phyloP scores from a whole-genome alignment of 2,329 filamentous ascomycete genomes.

The Ampelomyces quisqualis region DNA sequence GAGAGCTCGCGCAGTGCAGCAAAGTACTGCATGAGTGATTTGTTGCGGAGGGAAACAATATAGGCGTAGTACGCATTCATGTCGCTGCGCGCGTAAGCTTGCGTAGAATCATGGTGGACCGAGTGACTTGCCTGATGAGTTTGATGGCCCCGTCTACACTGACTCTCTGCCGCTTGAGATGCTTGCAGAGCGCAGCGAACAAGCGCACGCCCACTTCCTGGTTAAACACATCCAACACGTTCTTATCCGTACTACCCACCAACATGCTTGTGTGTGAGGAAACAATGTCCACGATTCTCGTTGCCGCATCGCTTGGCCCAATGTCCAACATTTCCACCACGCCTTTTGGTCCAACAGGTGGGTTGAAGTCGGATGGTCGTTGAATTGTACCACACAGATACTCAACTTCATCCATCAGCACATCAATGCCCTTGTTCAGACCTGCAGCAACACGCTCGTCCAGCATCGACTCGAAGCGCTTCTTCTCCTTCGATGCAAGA shows the following conservation, averaged over 20 bases:
- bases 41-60: conserved; percentile 77
- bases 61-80: conserved; percentile 93
- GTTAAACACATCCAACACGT: conserved; percentile 97
- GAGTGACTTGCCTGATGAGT: conserved; percentile 65
- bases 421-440: conserved; percentile 95
- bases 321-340: conserved; percentile 53
- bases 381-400: conserved; percentile 91
- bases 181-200: conserved; percentile 91
- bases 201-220: conserved; percentile 92
- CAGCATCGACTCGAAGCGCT: conserved; percentile 97
- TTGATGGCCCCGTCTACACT: conserved; percentile 86
- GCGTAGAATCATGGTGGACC: neutral
- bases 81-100: conserved; percentile 58
- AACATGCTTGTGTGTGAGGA: conserved; percentile 90
- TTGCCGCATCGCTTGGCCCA: conserved; percentile 77
- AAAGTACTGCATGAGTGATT: conserved; percentile 85
- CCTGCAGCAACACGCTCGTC: conserved; percentile 95
- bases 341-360: conserved; percentile 48
- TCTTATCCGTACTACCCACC: conserved; percentile 92
- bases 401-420: conserved; percentile 97
- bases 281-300: conserved; percentile 79
- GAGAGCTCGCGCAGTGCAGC: conserved; percentile 85
- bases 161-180: conserved; percentile 92
- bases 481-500: conserved; percentile 89
- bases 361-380: conserved; percentile 85